Conservation (phyloP, 441 rosid species). For the Adansonia gregorii region DNA sequence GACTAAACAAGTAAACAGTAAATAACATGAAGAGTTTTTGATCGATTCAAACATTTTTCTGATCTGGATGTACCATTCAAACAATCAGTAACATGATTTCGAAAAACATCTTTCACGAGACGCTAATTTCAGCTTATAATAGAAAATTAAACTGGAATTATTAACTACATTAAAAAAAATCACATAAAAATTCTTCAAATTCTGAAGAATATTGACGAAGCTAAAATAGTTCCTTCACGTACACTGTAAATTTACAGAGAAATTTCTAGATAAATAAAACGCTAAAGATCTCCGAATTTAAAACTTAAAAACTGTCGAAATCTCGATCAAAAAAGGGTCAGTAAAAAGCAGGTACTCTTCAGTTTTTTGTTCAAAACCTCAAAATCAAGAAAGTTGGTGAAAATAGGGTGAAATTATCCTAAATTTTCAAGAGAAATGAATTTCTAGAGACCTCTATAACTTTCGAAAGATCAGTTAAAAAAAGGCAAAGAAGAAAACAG, state of each 20-base stretch:
- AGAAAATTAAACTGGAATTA: neutral
- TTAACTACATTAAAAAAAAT: neutral
- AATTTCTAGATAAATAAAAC: neutral
- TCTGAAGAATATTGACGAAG: neutral
- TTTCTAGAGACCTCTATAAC: neutral
- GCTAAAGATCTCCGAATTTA: neutral
- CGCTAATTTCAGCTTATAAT: neutral
- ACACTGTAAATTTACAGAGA: neutral
- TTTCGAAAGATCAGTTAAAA: neutral
- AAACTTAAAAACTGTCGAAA: neutral
- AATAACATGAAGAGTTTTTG: neutral
- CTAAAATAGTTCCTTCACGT: neutral
- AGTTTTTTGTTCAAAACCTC: neutral
- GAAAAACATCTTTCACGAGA: neutral
- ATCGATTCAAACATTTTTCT: neutral
- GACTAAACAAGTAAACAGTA: neutral
- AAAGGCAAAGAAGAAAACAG: neutral
- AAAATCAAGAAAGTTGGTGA: neutral
- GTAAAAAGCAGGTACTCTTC: no score
- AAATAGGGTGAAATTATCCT: neutral
- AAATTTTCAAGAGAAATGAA: neutral
- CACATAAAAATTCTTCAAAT: neutral
- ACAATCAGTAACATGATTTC: neutral
- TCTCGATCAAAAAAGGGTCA: neutral
- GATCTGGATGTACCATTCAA: neutral